Base-by-base conservation (phyloP, 2,329 filamentous ascomycete genomes). In the Fusarium avenaceum region DNA sequence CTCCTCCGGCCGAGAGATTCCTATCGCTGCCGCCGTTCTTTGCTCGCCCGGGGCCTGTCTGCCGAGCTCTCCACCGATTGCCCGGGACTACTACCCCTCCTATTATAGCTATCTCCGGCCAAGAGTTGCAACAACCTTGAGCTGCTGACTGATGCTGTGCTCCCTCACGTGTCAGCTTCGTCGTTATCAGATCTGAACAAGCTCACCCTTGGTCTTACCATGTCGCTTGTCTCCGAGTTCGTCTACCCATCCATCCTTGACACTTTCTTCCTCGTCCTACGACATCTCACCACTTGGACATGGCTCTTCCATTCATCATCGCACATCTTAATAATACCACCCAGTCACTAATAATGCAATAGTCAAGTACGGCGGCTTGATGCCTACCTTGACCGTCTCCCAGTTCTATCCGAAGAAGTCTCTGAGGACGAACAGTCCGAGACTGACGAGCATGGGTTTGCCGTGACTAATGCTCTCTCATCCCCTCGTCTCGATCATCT, bases 311-410 rank as follows among this genome's bases (percentile, higher is more conserved):
- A 35, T n/a, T 50, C 46, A 22, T 22, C 22, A 28, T 44, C 59
- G 46, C 43, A 17, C 32, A 32, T 58, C 32, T 56, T 38, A 39
- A 43, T 53, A 54, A 50, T 35, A 32, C 51, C 30, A 56, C 15
- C 32, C 44, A 61, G 42, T 54, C 57, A 52, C 67, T 76, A 48
- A 74, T 63, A 38, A 44, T 60, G 22, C 33, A 60, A 63, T 71
- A 88, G 85, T 75, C 87, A 89, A 78, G 84, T 91, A 65, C 86
- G 87, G 74, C 85, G 85, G 64, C 80, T 90, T 59, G 89, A 90
- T 78, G 84, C 86, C 71, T 88, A 90, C 75, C 84, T 92, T 61
- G 89, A 91, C 76, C 86, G 87, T 62, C 84, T 91, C 17, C 79
- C 80, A 32, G 76, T 80, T 39, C 67, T 80, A 46, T 76, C 78